A percentile compares a stretch with the other conserved stretches of the same genome.
Conservation (phyloP, 73 alveolate species). For the Paramecium octaurelia region DNA sequence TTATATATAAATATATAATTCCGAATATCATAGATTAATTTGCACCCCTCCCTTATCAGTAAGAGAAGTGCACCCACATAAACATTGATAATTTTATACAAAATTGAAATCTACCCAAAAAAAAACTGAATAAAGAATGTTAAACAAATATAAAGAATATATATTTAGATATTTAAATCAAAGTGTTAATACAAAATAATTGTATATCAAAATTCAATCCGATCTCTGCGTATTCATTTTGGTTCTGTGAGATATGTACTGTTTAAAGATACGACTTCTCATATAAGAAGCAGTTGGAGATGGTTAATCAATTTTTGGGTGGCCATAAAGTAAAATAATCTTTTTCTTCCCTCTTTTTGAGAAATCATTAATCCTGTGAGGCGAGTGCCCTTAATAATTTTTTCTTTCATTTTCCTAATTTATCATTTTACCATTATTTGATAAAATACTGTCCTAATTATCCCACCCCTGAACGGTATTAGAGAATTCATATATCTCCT, state of each 20-base stretch:
- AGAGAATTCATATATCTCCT: neutral
- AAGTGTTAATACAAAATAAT: neutral
- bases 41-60: neutral
- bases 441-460: neutral
- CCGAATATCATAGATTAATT: neutral
- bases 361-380: neutral
- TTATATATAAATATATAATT: neutral
- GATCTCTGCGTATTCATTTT: neutral
- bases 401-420: neutral
- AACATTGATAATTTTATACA: neutral
- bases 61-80: neutral
- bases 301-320: neutral
- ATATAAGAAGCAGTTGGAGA: neutral
- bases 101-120: neutral
- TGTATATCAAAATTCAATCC: neutral
- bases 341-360: neutral
- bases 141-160: neutral
- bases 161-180: neutral
- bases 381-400: neutral
- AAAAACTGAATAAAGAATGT: neutral
- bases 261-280: neutral
- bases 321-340: neutral
- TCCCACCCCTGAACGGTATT: neutral
- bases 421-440: neutral
- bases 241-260: neutral